A percentile compares a stretch with the other conserved stretches of the same genome.
Evolutionary conservation across 768 basidiomycete genomes (phyloP).

Genomic region (Hygrophorus russula): DNA sequence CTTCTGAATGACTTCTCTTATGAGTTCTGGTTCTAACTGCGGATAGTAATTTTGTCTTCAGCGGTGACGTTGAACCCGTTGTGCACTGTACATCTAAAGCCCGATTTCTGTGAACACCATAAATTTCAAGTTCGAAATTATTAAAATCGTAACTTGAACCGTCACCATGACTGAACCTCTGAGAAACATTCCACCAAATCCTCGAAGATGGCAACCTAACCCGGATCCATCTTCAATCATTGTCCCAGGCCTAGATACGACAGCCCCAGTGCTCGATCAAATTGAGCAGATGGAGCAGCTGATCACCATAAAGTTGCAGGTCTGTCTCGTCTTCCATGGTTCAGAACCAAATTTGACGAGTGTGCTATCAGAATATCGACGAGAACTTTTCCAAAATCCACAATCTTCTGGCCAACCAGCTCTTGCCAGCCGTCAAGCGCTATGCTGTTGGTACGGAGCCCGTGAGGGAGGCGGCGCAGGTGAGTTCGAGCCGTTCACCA

Average conservation of each 20-base stretch:
- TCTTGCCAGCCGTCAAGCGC: slow-evolving; percentile 83
- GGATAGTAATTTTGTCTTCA: no score
- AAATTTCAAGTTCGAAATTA: no score
- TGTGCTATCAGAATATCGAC: slow-evolving; percentile 64
- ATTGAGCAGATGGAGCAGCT: slow-evolving; percentile 94
- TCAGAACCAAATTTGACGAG: background rate
- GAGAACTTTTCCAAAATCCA: slow-evolving; percentile 90
- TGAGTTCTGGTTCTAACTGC: no score
- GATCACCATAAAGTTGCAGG: slow-evolving; percentile 87
- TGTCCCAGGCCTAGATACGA: slow-evolving; percentile 63
- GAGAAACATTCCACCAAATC: slow-evolving; percentile 37
- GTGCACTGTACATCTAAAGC: no score
- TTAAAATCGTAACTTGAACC: no score
- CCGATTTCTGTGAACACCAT: no score
- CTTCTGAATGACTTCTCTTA: no score
- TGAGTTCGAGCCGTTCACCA: slow-evolving; percentile 21
- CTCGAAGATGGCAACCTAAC: slow-evolving; percentile 57
- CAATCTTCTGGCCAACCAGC: slow-evolving; percentile 63
- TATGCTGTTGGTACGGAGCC: slow-evolving; percentile 83
- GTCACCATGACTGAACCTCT: background rate
- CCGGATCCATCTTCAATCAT: slow-evolving; percentile 51
- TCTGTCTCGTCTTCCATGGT: slow-evolving; percentile 16
- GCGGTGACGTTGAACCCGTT: no score
- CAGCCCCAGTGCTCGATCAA: slow-evolving; percentile 64
- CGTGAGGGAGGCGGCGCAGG: slow-evolving; percentile 84